Percentiles rank a stretch among this genome's conserved stretches.
Evolutionary conservation across 148 eudicot genomes (phyloP).

Genomic region (Fagopyrum esculentum): DNA sequence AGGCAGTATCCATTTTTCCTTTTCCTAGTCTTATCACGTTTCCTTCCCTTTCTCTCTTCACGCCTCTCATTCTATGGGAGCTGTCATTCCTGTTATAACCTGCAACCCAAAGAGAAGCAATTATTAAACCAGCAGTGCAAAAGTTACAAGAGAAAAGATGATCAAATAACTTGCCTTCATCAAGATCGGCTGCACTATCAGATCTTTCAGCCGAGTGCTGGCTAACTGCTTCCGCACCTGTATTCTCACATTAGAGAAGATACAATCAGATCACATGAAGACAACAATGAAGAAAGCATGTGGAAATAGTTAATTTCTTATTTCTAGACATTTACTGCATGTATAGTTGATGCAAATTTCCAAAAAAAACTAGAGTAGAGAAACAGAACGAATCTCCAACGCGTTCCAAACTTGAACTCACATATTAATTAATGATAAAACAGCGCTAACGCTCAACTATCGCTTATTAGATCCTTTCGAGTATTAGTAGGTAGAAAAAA

Average conservation of each 20-base stretch:
- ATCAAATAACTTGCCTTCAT: conserved; percentile 26
- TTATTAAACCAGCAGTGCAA: background rate
- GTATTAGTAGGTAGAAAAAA: background rate
- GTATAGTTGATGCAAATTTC: background rate
- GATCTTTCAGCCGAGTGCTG: conserved; percentile 27
- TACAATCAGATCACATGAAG: background rate
- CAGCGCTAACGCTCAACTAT: background rate
- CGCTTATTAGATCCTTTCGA: background rate
- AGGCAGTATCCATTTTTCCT: conserved; percentile 30
- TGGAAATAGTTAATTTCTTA: background rate
- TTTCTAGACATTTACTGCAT: background rate
- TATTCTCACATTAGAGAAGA: conserved; percentile 9
- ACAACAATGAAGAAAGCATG: background rate
- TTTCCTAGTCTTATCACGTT: conserved; percentile 60
- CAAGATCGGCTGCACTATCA: conserved; percentile 28
- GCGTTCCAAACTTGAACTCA: background rate
- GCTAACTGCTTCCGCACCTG: conserved; percentile 52
- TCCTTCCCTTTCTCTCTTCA: conserved; percentile 41
- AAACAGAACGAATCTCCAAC: background rate
- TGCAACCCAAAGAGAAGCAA: conserved; percentile 18
- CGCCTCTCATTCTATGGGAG: conserved; percentile 29
- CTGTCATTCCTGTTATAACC: conserved; percentile 32
- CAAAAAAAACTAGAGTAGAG: background rate
- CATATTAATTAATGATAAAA: background rate
- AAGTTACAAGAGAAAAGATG: background rate